Evolutionary conservation across 2,329 filamentous ascomycete species (phyloP).

Genomic region (Bipolaris sorokiniana): DNA sequence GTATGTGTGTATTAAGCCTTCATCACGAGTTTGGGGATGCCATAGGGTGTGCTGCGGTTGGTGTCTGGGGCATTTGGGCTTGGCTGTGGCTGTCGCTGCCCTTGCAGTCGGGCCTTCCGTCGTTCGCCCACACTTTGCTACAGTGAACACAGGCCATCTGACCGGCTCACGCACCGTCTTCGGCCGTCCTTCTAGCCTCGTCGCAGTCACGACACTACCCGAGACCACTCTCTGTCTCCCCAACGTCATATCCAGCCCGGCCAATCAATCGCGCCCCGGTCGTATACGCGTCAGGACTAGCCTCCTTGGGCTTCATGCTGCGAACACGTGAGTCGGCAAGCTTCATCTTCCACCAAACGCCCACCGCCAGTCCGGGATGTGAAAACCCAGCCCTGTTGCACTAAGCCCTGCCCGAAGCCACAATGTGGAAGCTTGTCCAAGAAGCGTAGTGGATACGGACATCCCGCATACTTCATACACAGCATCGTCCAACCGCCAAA

Average conservation of each 20-base stretch:
- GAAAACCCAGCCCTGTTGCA: constrained; percentile 14
- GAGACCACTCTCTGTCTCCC: neutral
- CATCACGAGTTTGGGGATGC: neutral
- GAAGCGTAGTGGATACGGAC: constrained; percentile 12
- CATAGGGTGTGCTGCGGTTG: neutral
- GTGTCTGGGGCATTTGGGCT: constrained; percentile 3
- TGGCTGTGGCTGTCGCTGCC: constrained; percentile 6
- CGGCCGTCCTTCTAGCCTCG: neutral
- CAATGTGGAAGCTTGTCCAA: constrained; percentile 14
- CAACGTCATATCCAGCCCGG: constrained; percentile 3
- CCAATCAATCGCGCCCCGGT: constrained; percentile 6
- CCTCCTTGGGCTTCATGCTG: constrained; percentile 25
- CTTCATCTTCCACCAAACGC: constrained; percentile 9
- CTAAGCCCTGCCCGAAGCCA: constrained; percentile 20
- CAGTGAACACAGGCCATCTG: constrained; percentile 7
- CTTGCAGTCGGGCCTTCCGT: constrained; percentile 2
- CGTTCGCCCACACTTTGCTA: neutral
- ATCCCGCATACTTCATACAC: constrained; percentile 18
- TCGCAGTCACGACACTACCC: neutral
- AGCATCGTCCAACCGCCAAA: constrained; percentile 12
- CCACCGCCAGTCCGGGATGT: constrained; percentile 21
- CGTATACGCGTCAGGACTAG: constrained; percentile 9
- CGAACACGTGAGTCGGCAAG: constrained; percentile 29
- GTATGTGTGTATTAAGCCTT: neutral
- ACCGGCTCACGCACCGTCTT: constrained; percentile 7